Base-by-base conservation (phyloP, 169 alveolate species). In the Plasmodium falciparum region DNA sequence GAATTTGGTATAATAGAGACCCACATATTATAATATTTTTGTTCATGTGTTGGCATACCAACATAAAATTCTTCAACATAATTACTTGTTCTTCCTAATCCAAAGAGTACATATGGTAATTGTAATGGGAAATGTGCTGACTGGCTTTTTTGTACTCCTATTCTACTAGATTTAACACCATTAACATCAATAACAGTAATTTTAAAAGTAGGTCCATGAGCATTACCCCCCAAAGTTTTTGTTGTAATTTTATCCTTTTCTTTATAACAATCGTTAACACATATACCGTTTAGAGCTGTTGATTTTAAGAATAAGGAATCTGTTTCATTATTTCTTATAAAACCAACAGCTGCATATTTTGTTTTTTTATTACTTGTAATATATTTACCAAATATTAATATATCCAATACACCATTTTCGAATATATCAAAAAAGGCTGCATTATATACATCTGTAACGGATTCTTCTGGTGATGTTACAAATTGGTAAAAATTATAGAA, bases 41-140 rank as follows among this genome's bases (percentile, higher is more conserved):
- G 76, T 24, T 91, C 62, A 59, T 74, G 89, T 90, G 94, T 90
- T 3, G 96, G 94, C 93, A 92, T 91, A 29, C 97, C 97, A 52
- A 95, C 93, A 65, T 95, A 95, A 39, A 95, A 90, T 83, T 95
- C 97, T 80, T 95, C 97, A 43, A 95, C 96, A 73, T 95, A 95
- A 90, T 95, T 95, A 80, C 95, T 95, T 12, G 97, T 95, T 80
- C 94, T 89, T 3, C 97, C 97, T 92, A 95, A 71, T 29, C 97
- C 95, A 85, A 88, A 80, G 29, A 93, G 6, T 6, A 93, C 94
- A 50, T 86, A 93, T 6, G 95, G 95, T 20, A 86, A 59, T 58
- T 93, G 95, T 33, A 93, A 61, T 11, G 89, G 90, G 56, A 70
- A 74, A 22, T 88, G 90, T 1, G 92, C 93, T 24, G 95, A 93